Base-by-base conservation (phyloP, 495 filamentous ascomycete genomes). In the Penicillium odoratum region DNA sequence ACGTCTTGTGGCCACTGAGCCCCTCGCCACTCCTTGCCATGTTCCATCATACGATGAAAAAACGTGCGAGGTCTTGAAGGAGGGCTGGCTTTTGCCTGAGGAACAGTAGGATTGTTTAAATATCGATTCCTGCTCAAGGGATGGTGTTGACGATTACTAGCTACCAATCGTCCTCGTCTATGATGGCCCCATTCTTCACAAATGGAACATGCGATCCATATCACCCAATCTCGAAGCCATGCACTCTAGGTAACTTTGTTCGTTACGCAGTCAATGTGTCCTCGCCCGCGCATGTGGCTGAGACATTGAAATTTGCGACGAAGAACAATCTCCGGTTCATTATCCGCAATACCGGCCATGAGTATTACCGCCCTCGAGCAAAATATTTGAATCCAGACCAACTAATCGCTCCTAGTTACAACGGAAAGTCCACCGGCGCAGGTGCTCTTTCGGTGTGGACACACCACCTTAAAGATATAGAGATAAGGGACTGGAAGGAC, bases 341-440 rank as follows among this genome's bases (percentile, higher is more conserved):
- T 30, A 74, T 90, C 40, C 84, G 83, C n/a, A 88, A 88, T 63
- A 88, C 85, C 0, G 87, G 86, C 8, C 71, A 77, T 56, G 74
- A 81, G 54, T 86, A 84, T 59, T 63, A 15, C 42, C 21, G 5
- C 7, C 13, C 9, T 26, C 2, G 6, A 30, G 31, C 42, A 68
- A 25, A 28, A 3, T 15, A 3, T 5, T 13, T 31, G 9, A 11
- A 43, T 43, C 7, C 34, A 44, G 8, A 21, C 8, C 26, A 26
- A 34, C 28, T 50, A 31, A 44, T 28, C 6, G 2, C 11, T 18
- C 18, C 33, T 29, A 58, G 55, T 42, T 85, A 83, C 67, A 64
- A 69, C 11, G 85, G 81, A 21, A 83, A 82, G 65, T 81, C 81
- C 4, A 84, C 79, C 0, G 85, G 84, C 7, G 73, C 73, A 4